phyloP scores from a whole-genome alignment of 2,329 filamentous ascomycete species.

The Xylaria sp. region DNA sequence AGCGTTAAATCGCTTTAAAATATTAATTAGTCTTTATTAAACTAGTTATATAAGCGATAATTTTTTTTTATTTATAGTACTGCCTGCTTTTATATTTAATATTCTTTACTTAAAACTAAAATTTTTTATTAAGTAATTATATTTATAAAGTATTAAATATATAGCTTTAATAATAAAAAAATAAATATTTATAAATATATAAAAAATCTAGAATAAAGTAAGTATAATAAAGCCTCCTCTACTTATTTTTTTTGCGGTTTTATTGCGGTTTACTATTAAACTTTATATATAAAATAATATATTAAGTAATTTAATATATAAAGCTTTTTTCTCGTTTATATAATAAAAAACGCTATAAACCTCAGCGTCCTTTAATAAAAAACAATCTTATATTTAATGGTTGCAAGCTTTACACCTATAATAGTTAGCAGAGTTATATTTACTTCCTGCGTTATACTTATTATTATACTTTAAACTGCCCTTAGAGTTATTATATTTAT shows the following conservation, averaged over 20 bases:
- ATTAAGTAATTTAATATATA: background rate
- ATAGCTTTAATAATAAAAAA: too few species aligned
- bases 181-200: background rate
- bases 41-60: too few species aligned
- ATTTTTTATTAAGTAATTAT: background rate
- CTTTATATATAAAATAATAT: background rate
- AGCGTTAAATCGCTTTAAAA: too few species aligned
- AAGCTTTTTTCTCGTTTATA: background rate
- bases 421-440: background rate
- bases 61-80: background rate
- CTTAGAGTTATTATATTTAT: background rate
- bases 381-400: background rate
- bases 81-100: background rate
- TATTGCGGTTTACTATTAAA: background rate
- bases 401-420: background rate
- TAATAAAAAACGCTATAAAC: too few species aligned
- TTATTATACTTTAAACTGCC: too few species aligned
- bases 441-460: too few species aligned
- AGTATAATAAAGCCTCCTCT: background rate
- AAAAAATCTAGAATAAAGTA: background rate
- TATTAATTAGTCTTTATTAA: too few species aligned
- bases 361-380: background rate
- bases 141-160: background rate
- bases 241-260: background rate
- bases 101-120: background rate